Evolutionary conservation across 192 early-diverging fungal species (phyloP), one percentile per base, ranked within the genome.

Genomic region (Coemansia sp.): DNA sequence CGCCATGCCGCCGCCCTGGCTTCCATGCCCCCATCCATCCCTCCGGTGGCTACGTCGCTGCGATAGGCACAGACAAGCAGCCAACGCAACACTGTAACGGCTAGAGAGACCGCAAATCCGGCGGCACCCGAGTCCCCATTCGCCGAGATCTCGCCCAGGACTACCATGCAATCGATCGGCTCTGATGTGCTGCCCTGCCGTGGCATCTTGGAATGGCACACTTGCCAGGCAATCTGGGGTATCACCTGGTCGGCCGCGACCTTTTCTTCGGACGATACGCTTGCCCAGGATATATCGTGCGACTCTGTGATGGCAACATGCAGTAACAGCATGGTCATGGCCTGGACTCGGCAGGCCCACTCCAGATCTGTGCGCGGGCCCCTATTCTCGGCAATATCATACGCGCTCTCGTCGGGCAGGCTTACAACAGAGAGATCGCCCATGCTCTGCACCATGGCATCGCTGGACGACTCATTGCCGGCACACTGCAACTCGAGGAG

Each of bases 331-430:
- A 60, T 28, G 19, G 43, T 31, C 14, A 32, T n/a, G 37, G 21
- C n/a, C 30, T 52, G 29, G 9, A 60, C 17, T 21, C 29, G 43
- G 30, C 27, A 27, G 33, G 14, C 40, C 40, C 29, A 25, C 14
- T 18, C 22, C 38, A 20, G 23, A 8, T 27, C 41, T 14, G 9
- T 0, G 18, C 11, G 2, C 7, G 47, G 1, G 2, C 3, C 36
- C 12, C 27, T 14, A 25, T 20, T 36, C 14, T 30, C 46, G 1
- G 56, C 22, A 27, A 66, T 46, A 25, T 54, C 36, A 47, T 51
- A 59, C 14, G 30, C 54, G 34, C 58, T 68, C 20, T 68, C 65
- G 7, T 61, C 65, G 2, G 65, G 58, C 25, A 68, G 43, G 23
- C 65, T 68, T 22, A 68, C 58, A 1, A 68, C 49, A 7, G 65